These are phyloP conservation scores for Boletus barrowsii DNA, from an alignment of 768 basidiomycete genomes.

Conservation along the genomic window DNA sequence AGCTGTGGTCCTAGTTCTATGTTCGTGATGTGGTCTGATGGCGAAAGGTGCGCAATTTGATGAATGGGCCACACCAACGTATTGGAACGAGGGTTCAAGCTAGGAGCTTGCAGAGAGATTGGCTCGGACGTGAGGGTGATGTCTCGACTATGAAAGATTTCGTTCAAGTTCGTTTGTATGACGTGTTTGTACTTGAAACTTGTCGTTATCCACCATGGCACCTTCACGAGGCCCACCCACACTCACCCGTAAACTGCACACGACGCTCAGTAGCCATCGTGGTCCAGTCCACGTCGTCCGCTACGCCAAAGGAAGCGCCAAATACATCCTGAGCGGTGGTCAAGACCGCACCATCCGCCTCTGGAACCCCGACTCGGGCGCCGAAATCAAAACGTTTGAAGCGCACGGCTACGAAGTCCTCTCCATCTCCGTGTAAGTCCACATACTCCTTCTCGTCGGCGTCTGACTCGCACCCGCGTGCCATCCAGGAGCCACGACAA, in stretches of 20 bases:
- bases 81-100: too few species aligned
- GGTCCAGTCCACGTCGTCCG: slow-evolving; percentile 90
- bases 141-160: too few species aligned
- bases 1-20: background rate
- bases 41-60: background rate
- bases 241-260: slow-evolving; percentile 60
- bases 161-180: too few species aligned
- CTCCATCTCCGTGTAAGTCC: slow-evolving; percentile 78
- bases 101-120: too few species aligned
- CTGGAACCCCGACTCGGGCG: slow-evolving; percentile 84
- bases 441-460: background rate
- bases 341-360: slow-evolving; percentile 86
- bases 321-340: slow-evolving; percentile 91
- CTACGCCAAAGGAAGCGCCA: slow-evolving; percentile 85
- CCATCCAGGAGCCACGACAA: slow-evolving; percentile 80
- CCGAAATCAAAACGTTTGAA: slow-evolving; percentile 87
- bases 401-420: slow-evolving; percentile 97
- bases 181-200: too few species aligned
- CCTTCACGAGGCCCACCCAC: slow-evolving; percentile 52
- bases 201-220: slow-evolving; percentile 35
- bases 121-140: too few species aligned
- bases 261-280: slow-evolving; percentile 62
- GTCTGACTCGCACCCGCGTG: background rate
- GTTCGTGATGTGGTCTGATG: background rate
- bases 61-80: too few species aligned